Percentiles rank a stretch among this genome's conserved stretches.
phyloP scores from a whole-genome alignment of 495 filamentous ascomycete genomes.

The Amniculicola lignicola region DNA sequence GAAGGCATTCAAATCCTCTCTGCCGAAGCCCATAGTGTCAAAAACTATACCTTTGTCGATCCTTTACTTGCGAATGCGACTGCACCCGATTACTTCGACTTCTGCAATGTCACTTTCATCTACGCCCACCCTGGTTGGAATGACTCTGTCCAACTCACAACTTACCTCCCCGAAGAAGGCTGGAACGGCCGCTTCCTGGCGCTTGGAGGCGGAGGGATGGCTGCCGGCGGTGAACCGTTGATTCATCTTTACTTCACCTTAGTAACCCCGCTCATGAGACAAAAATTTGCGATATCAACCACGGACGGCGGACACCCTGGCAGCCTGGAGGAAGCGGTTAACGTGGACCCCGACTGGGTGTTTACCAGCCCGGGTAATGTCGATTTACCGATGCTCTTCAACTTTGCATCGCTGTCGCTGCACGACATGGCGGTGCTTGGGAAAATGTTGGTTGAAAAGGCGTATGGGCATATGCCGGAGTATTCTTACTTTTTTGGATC shows the following conservation, averaged over 20 bases:
- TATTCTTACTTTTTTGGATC: constrained; percentile 38
- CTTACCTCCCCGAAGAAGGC: constrained; percentile 40
- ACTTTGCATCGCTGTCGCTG: constrained; percentile 34
- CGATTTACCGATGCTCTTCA: constrained; percentile 29
- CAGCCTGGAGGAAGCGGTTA: not conserved
- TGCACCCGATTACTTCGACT: no score
- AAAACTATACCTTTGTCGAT: no score
- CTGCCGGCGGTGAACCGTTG: no score
- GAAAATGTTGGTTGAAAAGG: constrained; percentile 30
- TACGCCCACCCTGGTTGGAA: constrained; percentile 46
- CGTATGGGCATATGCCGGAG: constrained; percentile 26
- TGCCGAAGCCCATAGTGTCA: no score
- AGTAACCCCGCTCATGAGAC: not conserved
- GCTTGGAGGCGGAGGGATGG: constrained; percentile 27
- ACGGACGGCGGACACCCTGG: constrained; percentile 6
- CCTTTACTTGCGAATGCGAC: no score
- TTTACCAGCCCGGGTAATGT: constrained; percentile 36
- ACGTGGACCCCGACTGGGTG: constrained; percentile 24
- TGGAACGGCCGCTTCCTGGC: constrained; percentile 46
- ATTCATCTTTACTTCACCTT: not conserved
- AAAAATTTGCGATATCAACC: not conserved
- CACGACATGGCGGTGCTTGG: constrained; percentile 30
- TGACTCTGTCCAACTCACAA: constrained; percentile 41
- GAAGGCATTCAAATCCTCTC: no score
- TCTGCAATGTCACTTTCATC: constrained; percentile 49